Evolutionary conservation across 2,329 filamentous ascomycete species (phyloP).

Genomic region (Aciculosporium take): DNA sequence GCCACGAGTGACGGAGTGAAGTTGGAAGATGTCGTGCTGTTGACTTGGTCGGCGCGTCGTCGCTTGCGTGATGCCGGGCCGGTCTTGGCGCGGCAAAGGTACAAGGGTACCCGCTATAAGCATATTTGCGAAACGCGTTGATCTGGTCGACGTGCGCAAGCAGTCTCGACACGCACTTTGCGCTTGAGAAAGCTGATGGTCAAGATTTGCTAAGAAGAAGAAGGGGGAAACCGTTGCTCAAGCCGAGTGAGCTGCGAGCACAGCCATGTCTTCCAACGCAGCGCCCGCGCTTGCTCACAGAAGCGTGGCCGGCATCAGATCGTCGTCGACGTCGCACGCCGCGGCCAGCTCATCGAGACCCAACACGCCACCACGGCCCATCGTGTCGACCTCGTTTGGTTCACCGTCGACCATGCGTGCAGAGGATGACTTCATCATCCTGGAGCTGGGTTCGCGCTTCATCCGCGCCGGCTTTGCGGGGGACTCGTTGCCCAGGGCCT

Average conservation of each 20-base stretch:
- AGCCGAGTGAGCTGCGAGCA: slow-evolving; percentile 1
- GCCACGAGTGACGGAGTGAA: background rate
- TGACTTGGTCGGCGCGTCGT: slow-evolving; percentile 19
- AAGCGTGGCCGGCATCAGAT: slow-evolving; percentile 42
- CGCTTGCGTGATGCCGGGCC: slow-evolving; percentile 8
- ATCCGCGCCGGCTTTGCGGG: slow-evolving; percentile 77
- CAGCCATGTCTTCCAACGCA: slow-evolving; percentile 29
- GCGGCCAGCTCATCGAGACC: slow-evolving; percentile 31
- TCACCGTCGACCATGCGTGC: slow-evolving; percentile 47
- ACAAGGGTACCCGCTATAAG: background rate
- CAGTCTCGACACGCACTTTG: background rate
- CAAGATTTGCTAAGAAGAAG: background rate
- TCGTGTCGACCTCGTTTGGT: slow-evolving; percentile 42
- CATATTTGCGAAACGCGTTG: background rate
- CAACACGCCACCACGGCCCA: slow-evolving; percentile 44
- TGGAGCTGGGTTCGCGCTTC: slow-evolving; percentile 70
- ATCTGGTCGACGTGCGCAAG: background rate
- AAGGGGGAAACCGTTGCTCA: background rate
- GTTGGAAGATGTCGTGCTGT: slow-evolving; percentile 7
- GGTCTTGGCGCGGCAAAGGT: background rate
- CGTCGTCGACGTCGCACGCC: slow-evolving; percentile 23
- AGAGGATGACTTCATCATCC: slow-evolving; percentile 73
- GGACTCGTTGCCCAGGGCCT: slow-evolving; percentile 60
- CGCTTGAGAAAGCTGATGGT: background rate
- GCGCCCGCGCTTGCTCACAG: slow-evolving; percentile 39